Conservation (phyloP, 495 filamentous ascomycete genomes). For the Tuber magnatum region DNA sequence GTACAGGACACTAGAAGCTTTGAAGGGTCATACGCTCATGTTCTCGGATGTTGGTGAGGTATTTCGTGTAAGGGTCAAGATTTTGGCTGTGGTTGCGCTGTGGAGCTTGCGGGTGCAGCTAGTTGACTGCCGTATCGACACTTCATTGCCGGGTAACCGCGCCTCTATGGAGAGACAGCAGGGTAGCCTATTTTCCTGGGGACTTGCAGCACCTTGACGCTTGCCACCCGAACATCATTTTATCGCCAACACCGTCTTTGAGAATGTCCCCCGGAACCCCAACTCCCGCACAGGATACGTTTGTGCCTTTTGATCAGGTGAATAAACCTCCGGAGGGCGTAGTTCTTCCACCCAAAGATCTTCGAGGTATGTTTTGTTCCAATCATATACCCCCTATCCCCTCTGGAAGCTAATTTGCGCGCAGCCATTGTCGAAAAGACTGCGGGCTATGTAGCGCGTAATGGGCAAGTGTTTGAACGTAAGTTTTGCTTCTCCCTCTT, state of each 20-base stretch:
- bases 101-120: conserved; percentile 1
- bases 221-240: neutral
- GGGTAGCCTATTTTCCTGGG: conserved; percentile 15
- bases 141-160: conserved; percentile 13
- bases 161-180: neutral
- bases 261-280: conserved; percentile 5
- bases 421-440: conserved; percentile 81
- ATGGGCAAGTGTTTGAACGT: conserved; percentile 77
- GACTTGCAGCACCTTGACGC: neutral
- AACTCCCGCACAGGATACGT: conserved; percentile 19
- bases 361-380: conserved; percentile 51
- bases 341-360: conserved; percentile 76
- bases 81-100: conserved; percentile 4
- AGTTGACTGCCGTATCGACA: conserved; percentile 10
- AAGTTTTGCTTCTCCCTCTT: conserved; percentile 29
- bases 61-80: neutral
- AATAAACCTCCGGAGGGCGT: conserved; percentile 74
- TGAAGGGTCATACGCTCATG: conserved; percentile 35
- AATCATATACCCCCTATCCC: conserved; percentile 9
- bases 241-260: neutral
- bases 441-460: conserved; percentile 83
- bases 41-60: neutral
- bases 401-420: conserved; percentile 39
- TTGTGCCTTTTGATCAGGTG: conserved; percentile 42
- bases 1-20: neutral